Evolutionary conservation across 2,329 filamentous ascomycete species (phyloP), one percentile per base, ranked within the genome.

Genomic region (Phyllosticta citrichinensis): DNA sequence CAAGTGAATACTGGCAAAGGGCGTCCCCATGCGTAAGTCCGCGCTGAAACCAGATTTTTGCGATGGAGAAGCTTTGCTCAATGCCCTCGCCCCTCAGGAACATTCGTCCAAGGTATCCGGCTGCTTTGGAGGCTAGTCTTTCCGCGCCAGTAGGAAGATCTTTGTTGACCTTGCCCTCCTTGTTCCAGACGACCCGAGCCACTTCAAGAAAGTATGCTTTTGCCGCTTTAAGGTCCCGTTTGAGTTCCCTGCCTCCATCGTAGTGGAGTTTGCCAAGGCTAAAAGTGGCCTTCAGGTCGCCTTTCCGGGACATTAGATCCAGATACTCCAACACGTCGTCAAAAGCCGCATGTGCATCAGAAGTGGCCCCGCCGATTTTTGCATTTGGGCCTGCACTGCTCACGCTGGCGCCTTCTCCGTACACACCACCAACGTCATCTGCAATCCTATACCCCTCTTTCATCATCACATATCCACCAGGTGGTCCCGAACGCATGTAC

Each of bases 311-410:
- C 81, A 96, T 87, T 52, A 96, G 80, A 68, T 96, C 90, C 65
- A 96, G 79, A 67, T 96, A 99, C 71, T 99, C 94, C 62, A 99
- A 85, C 17, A 97, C 88, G 73, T 99, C 93, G 67, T 96, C 91
- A 62, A 97, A 84, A 17, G 90, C 89, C 1, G 91, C 91, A 68
- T 96, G 88, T 0, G 88, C 84, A 69, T 94, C 89, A 2, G 90
- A 89, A 65, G 88, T 87, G 1, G 86, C 82, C 61, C 85, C 85
- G 20, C 86, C 84, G 64, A 86, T 86, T 68, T 87, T 83, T 3
- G 91, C 91, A 70, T 96, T 92, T 61, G 83, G 81, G 4, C 94
- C 94, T 0, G 94, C 88, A 70, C 91, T 97, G 24, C 87, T 87
- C 50, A 87, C 89, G 70, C 93, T 97, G 12, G 94, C 94, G 3